Evolutionary conservation across 2,329 filamentous ascomycete species (phyloP).

Genomic region (Teratosphaeria gauchensis): DNA sequence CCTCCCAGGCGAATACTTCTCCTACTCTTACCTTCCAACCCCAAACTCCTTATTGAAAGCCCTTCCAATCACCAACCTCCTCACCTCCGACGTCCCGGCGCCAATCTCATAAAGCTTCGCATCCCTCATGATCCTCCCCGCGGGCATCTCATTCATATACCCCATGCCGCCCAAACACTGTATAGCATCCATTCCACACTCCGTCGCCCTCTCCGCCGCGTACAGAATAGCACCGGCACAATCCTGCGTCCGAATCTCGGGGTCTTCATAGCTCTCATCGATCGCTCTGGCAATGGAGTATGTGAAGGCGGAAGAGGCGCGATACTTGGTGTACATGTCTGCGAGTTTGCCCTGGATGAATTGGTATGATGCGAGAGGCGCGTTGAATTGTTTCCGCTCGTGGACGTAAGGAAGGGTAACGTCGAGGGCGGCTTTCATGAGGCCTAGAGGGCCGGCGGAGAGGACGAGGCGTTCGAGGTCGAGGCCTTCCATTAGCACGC

Average conservation of each 20-base stretch:
- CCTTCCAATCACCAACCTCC: conserved; percentile 87
- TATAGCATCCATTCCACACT: conserved; percentile 77
- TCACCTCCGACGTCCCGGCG: conserved; percentile 87
- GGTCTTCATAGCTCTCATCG: conserved; percentile 48
- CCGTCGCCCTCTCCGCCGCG: conserved; percentile 80
- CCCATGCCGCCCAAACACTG: conserved; percentile 93
- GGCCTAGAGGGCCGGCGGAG: conserved; percentile 77
- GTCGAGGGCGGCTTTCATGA: conserved; percentile 90
- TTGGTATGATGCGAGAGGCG: conserved; percentile 83
- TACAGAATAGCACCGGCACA: conserved; percentile 92
- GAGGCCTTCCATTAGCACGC: conserved; percentile 90
- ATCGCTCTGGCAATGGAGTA: conserved; percentile 71
- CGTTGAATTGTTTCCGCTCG: conserved; percentile 77
- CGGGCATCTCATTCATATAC: conserved; percentile 90
- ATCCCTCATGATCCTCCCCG: conserved; percentile 70
- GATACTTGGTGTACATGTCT: conserved; percentile 94
- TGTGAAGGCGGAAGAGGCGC: conserved; percentile 76
- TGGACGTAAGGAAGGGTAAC: conserved; percentile 82
- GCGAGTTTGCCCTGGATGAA: conserved; percentile 86
- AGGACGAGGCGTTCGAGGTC: conserved; percentile 90
- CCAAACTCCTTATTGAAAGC: conserved; percentile 81
- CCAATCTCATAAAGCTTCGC: conserved; percentile 90
- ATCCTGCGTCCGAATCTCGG: conserved; percentile 68
- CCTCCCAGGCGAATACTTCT: not conserved
- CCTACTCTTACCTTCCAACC: not conserved